A percentile compares a stretch with the other conserved stretches of the same genome.
Conservation (phyloP, 2,329 filamentous ascomycete species). For the Fusarium mangiferae region DNA sequence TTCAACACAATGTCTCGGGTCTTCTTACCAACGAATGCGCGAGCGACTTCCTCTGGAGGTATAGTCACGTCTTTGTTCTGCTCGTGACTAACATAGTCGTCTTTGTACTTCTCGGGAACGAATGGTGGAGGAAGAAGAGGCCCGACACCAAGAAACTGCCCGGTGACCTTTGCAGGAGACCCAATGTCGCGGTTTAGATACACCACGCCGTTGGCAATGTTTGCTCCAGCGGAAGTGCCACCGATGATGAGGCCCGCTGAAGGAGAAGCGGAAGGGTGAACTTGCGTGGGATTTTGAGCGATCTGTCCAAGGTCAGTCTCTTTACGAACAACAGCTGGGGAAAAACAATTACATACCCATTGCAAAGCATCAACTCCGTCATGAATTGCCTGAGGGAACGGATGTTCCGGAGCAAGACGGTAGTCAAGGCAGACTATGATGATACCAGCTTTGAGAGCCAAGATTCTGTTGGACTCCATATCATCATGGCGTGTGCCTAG, state of each 20-base stretch:
- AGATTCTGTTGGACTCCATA: not conserved
- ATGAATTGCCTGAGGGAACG: not conserved
- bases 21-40: not conserved
- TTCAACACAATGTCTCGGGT: accelerated
- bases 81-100: not conserved
- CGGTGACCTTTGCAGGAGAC: not conserved
- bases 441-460: not conserved
- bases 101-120: not conserved
- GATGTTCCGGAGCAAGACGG: not conserved
- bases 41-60: not conserved
- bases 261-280: not conserved
- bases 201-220: not conserved
- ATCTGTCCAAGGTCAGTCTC: not conserved
- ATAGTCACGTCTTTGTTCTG: not conserved
- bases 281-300: not conserved
- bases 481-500: not conserved
- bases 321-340: accelerated
- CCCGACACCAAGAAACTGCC: not conserved
- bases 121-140: not conserved
- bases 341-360: not conserved
- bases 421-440: not conserved
- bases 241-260: not conserved
- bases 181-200: not conserved
- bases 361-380: not conserved
- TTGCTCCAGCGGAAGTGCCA: not conserved